These are phyloP conservation scores for Cyclotella sp. DNA, from an alignment of 108 stramenopile species.

Conservation along the genomic window DNA sequence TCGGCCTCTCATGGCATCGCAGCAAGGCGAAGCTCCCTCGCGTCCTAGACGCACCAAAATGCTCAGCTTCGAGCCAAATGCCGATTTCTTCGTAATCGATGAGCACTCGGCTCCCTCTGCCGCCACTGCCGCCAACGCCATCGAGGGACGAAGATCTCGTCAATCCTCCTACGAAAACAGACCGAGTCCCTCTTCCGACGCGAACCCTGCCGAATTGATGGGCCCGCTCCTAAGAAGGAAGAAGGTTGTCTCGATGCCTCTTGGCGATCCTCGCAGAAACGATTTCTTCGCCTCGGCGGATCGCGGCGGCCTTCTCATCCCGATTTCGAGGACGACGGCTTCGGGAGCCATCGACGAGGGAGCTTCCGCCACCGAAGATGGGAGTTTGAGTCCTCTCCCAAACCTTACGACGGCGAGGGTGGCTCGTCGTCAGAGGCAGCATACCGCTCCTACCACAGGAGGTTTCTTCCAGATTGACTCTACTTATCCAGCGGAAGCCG, in stretches of 20 bases:
- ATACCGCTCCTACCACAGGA: conserved; percentile 24
- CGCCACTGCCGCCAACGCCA: background rate
- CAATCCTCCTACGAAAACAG: conserved; percentile 25
- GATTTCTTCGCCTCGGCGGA: conserved; percentile 16
- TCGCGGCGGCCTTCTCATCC: background rate
- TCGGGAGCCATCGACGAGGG: background rate
- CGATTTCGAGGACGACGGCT: background rate
- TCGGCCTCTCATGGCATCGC: background rate
- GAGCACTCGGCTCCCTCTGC: conserved; percentile 4
- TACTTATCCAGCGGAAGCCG: background rate
- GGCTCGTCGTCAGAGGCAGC: conserved; percentile 12
- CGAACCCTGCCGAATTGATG: conserved; percentile 39
- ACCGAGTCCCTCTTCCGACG: background rate
- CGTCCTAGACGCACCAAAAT: conserved; percentile 15
- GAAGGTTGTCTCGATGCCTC: conserved; percentile 59
- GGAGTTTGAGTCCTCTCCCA: conserved; percentile 2
- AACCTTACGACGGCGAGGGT: background rate
- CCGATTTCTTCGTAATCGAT: conserved; percentile 39
- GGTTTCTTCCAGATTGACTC: conserved; percentile 13
- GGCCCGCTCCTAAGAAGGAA: conserved; percentile 61
- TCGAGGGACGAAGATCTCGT: conserved; percentile 4
- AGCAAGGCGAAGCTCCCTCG: background rate
- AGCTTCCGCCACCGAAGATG: conserved; percentile 13
- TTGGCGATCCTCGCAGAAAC: conserved; percentile 32
- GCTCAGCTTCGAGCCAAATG: conserved; percentile 39